These are phyloP conservation scores for Scleromitrula shiraiana DNA, from an alignment of 2,329 filamentous ascomycete genomes.

Conservation along the genomic window DNA sequence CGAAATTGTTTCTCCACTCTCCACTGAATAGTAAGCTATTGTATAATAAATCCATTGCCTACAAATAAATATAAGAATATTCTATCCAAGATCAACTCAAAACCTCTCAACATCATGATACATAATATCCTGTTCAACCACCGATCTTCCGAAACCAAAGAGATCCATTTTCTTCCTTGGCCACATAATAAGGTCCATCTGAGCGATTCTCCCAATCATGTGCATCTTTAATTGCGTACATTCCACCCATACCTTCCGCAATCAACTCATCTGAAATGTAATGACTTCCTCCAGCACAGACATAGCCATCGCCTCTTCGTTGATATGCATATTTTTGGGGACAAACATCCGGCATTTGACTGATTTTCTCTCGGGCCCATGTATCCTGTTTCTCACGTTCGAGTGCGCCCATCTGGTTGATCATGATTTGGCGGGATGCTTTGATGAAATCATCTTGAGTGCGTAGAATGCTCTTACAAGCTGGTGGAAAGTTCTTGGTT, in stretches of 20 bases:
- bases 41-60: too few species aligned
- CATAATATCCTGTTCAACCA: too few species aligned
- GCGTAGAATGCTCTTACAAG: not conserved
- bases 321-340: constrained; percentile 8
- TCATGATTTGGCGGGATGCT: constrained; percentile 13
- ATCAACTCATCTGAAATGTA: constrained; percentile 17
- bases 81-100: too few species aligned
- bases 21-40: too few species aligned
- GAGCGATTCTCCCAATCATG: constrained; percentile 5
- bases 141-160: not conserved
- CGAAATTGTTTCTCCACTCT: too few species aligned
- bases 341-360: constrained; percentile 6
- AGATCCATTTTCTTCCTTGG: not conserved
- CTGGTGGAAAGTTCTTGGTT: not conserved
- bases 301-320: constrained; percentile 15
- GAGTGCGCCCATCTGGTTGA: not conserved
- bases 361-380: constrained; percentile 14
- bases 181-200: constrained; percentile 3
- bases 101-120: too few species aligned
- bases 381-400: constrained; percentile 15
- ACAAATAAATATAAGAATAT: too few species aligned
- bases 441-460: constrained; percentile 8
- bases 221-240: constrained; percentile 7
- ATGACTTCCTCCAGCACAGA: constrained; percentile 15
- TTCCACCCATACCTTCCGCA: constrained; percentile 16